Evolutionary conservation across 2,329 filamentous ascomycete genomes (phyloP).

Genomic region (Fusarium phyllophilum): DNA sequence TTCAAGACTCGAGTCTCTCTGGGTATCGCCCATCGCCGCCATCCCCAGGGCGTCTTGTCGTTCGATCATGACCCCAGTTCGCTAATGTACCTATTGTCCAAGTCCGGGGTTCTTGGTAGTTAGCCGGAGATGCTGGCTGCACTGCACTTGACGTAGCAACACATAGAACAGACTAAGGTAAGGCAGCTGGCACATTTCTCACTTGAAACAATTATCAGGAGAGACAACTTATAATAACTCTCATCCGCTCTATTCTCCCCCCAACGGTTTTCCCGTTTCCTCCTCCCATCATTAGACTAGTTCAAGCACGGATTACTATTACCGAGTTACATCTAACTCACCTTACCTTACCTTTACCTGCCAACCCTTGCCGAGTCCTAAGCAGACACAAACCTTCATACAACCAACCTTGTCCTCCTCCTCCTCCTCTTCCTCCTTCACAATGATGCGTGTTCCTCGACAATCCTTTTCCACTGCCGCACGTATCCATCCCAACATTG

Average conservation of each 20-base stretch:
- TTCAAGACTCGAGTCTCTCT: not conserved
- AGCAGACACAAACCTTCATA: constrained; percentile 13
- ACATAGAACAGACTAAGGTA: not conserved
- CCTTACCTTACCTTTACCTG: not conserved
- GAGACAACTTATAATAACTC: constrained; percentile 32
- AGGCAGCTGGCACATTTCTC: not conserved
- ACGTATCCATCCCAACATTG: constrained; percentile 44
- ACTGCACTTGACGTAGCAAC: not conserved
- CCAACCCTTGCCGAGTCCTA: constrained; percentile 29
- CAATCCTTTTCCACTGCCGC: constrained; percentile 45
- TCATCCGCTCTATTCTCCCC: constrained; percentile 11
- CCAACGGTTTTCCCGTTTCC: constrained; percentile 22
- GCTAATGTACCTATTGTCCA: not conserved
- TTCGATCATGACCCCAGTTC: constrained; percentile 32
- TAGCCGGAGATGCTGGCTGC: constrained; percentile 4
- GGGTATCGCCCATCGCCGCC: constrained; percentile 25
- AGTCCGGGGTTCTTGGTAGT: constrained; percentile 1
- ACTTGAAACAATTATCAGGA: constrained; percentile 9
- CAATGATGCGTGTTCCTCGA: constrained; percentile 41
- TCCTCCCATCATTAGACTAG: constrained; percentile 35
- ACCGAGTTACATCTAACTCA: constrained; percentile 17
- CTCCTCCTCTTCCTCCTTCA: constrained; percentile 23
- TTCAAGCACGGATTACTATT: constrained; percentile 28
- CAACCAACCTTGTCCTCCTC: not conserved
- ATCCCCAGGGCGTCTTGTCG: constrained; percentile 22